Evolutionary conservation across 2,329 filamentous ascomycete species (phyloP), one percentile per base, ranked within the genome.

Genomic region (Xylariaceae sp.): DNA sequence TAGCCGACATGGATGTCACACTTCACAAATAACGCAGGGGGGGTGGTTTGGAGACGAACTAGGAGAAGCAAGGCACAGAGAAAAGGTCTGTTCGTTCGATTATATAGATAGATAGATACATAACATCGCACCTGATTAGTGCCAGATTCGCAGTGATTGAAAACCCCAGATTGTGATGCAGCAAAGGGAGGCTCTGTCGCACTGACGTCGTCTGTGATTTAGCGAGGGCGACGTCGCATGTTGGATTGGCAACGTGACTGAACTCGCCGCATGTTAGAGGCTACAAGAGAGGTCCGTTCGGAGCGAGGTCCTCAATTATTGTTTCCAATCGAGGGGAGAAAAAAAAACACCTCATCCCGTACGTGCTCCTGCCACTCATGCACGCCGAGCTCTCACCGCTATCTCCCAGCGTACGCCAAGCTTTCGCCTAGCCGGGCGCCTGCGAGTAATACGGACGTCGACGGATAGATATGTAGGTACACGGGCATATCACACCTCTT

Each of bases 401-500:
- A 15, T n/a, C 18, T 12, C 9, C 16, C 30, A 22, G 24, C 18
- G 35, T 19, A 16, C 30, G 38, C 45, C 45, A 48, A 46, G 45
- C 37, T 19, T 38, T 17, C 34, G 37, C 45, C 47, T 44, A 43
- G 42, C 39, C 41, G 44, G 44, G 22, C 12, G 41, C 39, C 41
- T 50, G 47, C 40, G 48, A 45, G 49, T 48, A 41, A 48, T 45
- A 19, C 40, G 34, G 34, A n/a, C 34, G 22, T 6, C 22, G 22
- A 6, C 22, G 6, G 22, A 26, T 6, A 26, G 22, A 26, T 26
- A 26, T 26, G 22, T 11, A 26, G 6, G 22, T 11, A 26, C 11
- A n/a, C n/a, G n/a, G n/a, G n/a, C n/a, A n/a, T n/a, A n/a, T 26
- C 22, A 11, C 22, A 26, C 6, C 22, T 26, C 22, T 26, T 11